Evolutionary conservation across 768 basidiomycete species (phyloP).

Genomic region (Fibroporia radiculosa): DNA sequence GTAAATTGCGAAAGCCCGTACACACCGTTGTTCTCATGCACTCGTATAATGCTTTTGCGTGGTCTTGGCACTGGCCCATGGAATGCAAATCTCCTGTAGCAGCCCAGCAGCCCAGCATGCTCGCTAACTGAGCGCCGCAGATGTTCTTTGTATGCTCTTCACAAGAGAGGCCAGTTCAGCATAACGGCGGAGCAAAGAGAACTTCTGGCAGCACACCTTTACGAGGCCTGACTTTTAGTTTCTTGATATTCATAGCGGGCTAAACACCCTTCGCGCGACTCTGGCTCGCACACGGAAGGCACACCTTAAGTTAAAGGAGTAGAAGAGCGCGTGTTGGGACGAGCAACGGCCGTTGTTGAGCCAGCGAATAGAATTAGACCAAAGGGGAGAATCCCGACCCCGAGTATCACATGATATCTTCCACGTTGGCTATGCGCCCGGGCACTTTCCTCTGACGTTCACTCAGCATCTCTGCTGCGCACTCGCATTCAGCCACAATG

Average conservation of each 20-base stretch:
- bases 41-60: constrained; percentile 55
- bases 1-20: constrained; percentile 47
- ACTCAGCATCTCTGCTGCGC: constrained; percentile 1
- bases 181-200: not conserved
- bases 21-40: constrained; percentile 86
- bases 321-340: too few species aligned
- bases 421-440: constrained; percentile 1
- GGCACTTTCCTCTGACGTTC: not conserved
- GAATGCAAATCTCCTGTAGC: constrained; percentile 57
- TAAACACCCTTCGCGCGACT: too few species aligned
- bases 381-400: constrained; percentile 2
- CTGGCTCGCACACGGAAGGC: too few species aligned
- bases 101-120: constrained; percentile 87
- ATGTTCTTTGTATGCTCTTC: not conserved
- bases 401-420: constrained; percentile 3
- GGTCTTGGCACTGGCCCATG: constrained; percentile 43
- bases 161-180: too few species aligned
- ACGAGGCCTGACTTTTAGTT: constrained; percentile 71
- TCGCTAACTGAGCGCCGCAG: constrained; percentile 55
- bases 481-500: constrained; percentile 14
- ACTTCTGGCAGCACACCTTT: constrained; percentile 44
- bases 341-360: too few species aligned
- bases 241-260: constrained; percentile 50
- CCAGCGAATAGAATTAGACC: not conserved
- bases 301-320: too few species aligned